Conservation (phyloP, 805 yeast species). For the Wickerhamiella bombiphila region DNA sequence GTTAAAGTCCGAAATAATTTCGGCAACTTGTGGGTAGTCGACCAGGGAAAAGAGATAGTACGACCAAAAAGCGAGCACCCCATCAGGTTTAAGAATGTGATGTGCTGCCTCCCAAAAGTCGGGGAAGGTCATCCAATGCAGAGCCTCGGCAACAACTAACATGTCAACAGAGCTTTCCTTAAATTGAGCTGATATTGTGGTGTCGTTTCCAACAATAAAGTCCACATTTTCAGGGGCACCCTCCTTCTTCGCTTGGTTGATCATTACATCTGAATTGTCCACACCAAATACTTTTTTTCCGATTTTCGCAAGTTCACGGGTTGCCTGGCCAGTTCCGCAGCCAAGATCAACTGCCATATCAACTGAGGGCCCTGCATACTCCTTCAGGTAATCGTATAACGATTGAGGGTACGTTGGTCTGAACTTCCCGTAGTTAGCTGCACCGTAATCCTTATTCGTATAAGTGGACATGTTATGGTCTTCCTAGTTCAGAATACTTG, state of each 20-base stretch:
- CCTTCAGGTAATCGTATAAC: constrained; percentile 31
- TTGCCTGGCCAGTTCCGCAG: constrained; percentile 68
- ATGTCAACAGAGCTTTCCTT: constrained; percentile 36
- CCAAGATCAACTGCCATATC: constrained; percentile 52
- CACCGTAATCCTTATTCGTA: constrained; percentile 36
- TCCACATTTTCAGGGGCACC: constrained; percentile 18
- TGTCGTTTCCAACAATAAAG: constrained; percentile 13
- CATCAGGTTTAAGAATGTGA: constrained; percentile 40
- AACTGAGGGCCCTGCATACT: constrained; percentile 19
- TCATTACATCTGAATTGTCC: constrained; percentile 48
- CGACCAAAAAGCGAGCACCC: constrained; percentile 66
- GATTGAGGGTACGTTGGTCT: constrained; percentile 53
- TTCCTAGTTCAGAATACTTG: no score
- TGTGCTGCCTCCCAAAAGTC: constrained; percentile 36
- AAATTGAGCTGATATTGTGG: constrained; percentile 15
- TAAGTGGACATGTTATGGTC: constrained; percentile 53
- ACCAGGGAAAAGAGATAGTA: constrained; percentile 58
- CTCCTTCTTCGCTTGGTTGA: constrained; percentile 28
- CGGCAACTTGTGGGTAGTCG: constrained; percentile 39
- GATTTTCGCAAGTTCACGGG: constrained; percentile 33
- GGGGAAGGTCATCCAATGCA: constrained; percentile 67
- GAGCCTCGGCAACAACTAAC: constrained; percentile 68
- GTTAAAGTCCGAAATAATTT: constrained; percentile 35
- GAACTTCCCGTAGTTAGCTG: constrained; percentile 38
- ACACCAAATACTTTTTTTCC: constrained; percentile 45